phyloP scores from a whole-genome alignment of 352 stramenopile genomes.

The Peronospora belbahrii region DNA sequence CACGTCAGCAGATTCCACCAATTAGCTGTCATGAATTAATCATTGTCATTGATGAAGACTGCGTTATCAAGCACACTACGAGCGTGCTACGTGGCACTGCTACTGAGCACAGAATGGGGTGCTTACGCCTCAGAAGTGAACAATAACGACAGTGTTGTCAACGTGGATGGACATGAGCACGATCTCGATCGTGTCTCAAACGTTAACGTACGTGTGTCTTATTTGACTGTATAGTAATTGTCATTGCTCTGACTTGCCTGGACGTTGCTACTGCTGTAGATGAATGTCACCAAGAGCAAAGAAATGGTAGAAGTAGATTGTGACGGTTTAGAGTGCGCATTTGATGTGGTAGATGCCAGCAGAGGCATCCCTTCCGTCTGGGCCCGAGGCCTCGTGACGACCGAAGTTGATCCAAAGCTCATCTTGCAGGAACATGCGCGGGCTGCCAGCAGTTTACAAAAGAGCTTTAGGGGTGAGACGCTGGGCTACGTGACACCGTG shows the following conservation, averaged over 20 bases:
- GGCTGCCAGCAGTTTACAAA: slow-evolving; percentile 14
- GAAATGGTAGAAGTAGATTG: slow-evolving; percentile 32
- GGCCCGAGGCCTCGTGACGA: slow-evolving; percentile 42
- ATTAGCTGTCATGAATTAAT: slow-evolving; percentile 8
- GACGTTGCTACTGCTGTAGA: slow-evolving; percentile 5
- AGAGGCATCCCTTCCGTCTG: slow-evolving; percentile 28
- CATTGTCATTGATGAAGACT: slow-evolving; percentile 18
- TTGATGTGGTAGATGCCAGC: slow-evolving; percentile 1
- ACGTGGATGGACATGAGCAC: slow-evolving; percentile 25
- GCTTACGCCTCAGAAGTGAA: slow-evolving; percentile 10
- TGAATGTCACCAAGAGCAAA: slow-evolving; percentile 21
- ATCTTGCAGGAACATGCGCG: slow-evolving; percentile 40
- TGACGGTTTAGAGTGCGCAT: slow-evolving; percentile 25
- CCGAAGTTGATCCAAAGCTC: slow-evolving; percentile 34
- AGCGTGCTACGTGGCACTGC: slow-evolving; percentile 12
- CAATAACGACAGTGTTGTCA: slow-evolving; percentile 19
- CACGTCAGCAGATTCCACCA: not conserved
- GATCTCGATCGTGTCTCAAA: slow-evolving; percentile 30
- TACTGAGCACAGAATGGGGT: slow-evolving; percentile 3
- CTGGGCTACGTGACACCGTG: slow-evolving; percentile 78
- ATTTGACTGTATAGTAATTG: not conserved
- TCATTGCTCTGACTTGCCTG: not conserved
- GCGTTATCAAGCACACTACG: slow-evolving; percentile 11
- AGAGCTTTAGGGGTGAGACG: slow-evolving; percentile 45
- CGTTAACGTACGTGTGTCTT: slow-evolving; percentile 11